Evolutionary conservation across 352 stramenopile species (phyloP), one percentile per base, ranked within the genome.

Genomic region (Thraustotheca clavata): DNA sequence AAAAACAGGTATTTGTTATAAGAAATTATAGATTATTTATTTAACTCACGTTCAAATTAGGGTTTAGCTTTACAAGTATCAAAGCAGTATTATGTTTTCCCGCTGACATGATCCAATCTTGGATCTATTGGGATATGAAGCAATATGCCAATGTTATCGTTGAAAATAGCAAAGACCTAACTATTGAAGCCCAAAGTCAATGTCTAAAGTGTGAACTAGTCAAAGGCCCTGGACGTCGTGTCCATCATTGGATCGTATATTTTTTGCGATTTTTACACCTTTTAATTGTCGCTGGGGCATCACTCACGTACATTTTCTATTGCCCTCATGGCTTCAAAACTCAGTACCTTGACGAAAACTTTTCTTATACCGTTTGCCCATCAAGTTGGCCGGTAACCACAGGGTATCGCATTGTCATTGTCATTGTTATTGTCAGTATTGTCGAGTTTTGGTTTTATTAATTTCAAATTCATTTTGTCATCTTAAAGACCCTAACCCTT

Each of bases 121-220:
- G 48, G 48, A 40, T 62, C 12, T 68, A 68, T 24, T 68, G 60
- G 60, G 60, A 68, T 26, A 60, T 68, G 48, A n/a, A 32, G n/a
- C 20, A 59, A 18, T 60, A 40, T 40, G 60, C 60, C 33, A 62
- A 68, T 48, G 49, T 68, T 26, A 62, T 68, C 22, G 60, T 68
- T 27, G 60, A 68, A 29, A 68, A 68, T 50, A 49, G 38, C 14
- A 40, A 49, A 31, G 38, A 35, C 12, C 20, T 62, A 6, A n/a
- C 24, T 1, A 3, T 61, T 6, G 60, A 63, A 4, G 18, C 46
- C 6, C 52, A 62, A 31, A 22, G 33, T 6, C 22, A 38, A n/a
- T 40, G 32, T 38, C 8, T 68, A 16, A 18, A 68, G 36, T 22
- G 48, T 12, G 18, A 60, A 35, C 22, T 68, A 14, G n/a, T 49